Conservation (phyloP, 2,329 filamentous ascomycete species). For the Trichoderma sp. region DNA sequence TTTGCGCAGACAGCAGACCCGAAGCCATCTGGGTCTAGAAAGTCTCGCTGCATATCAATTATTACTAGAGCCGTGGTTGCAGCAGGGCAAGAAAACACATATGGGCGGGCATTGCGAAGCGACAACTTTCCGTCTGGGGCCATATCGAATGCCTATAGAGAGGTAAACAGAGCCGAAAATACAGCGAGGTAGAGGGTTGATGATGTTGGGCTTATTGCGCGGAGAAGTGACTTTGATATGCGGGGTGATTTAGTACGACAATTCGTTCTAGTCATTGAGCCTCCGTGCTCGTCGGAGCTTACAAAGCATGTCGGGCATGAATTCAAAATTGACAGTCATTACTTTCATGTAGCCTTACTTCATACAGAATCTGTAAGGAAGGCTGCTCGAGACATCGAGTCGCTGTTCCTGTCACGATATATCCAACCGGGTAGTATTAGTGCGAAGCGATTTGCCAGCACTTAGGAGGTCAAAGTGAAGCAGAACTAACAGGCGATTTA, state of each 20-base stretch:
- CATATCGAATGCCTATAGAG: neutral
- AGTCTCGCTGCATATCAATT: slow-evolving; percentile 12
- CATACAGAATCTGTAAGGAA: neutral
- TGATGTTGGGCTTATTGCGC: neutral
- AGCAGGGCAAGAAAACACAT: neutral
- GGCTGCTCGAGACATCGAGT: neutral
- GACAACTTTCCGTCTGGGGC: neutral
- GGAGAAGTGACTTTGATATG: neutral
- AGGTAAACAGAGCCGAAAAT: neutral
- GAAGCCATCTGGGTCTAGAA: slow-evolving; percentile 4
- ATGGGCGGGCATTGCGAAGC: neutral
- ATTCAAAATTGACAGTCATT: neutral
- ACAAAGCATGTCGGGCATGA: neutral
- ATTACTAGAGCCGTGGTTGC: slow-evolving; percentile 1
- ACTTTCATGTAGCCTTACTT: neutral
- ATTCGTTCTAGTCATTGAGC: neutral
- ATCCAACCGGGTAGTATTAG: neutral
- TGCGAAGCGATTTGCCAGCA: neutral
- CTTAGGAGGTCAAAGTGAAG: too few species aligned
- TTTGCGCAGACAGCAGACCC: neutral
- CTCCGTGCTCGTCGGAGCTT: neutral
- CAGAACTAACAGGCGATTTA: neutral
- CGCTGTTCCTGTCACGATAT: neutral
- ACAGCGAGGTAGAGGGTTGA: neutral
- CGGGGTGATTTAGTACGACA: neutral